These are phyloP conservation scores for Colletotrichum somersetense DNA, from an alignment of 2,329 filamentous ascomycete species.

Conservation along the genomic window DNA sequence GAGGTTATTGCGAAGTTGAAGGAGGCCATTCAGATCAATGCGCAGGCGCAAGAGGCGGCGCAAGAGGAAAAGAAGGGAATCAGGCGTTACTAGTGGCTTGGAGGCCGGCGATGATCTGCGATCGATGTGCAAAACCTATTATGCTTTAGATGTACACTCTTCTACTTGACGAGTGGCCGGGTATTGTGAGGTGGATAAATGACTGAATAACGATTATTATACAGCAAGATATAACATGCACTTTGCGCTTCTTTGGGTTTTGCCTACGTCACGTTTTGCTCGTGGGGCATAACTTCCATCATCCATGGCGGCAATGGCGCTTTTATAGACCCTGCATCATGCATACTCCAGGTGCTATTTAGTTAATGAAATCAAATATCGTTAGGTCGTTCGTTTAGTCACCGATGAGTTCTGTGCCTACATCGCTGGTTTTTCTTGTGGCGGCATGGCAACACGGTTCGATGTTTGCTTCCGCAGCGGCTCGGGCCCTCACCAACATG, in stretches of 20 bases:
- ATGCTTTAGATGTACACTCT: not conserved
- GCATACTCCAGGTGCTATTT: no score
- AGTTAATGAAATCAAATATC: no score
- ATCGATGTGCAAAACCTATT: not conserved
- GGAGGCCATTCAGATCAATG: slow-evolving; percentile 70
- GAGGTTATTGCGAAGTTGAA: slow-evolving; percentile 71
- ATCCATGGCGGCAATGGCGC: not conserved
- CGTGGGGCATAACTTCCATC: not conserved
- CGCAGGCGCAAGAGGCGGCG: slow-evolving; percentile 63
- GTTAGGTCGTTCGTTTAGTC: no score
- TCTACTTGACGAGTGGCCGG: not conserved
- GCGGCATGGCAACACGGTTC: no score
- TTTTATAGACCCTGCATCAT: not conserved
- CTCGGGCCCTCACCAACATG: no score
- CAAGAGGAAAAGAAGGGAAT: slow-evolving; percentile 51
- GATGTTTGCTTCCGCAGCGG: no score
- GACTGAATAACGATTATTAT: not conserved
- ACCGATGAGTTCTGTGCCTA: no score
- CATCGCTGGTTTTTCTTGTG: no score
- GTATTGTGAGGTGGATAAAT: not conserved
- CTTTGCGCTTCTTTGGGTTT: not conserved
- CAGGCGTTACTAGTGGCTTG: slow-evolving; percentile 35
- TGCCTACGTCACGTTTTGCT: not conserved
- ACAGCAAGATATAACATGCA: not conserved
- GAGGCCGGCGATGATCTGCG: not conserved